These are phyloP conservation scores for Trichoderma sp. DNA, from an alignment of 2,329 filamentous ascomycete species.

Conservation along the genomic window DNA sequence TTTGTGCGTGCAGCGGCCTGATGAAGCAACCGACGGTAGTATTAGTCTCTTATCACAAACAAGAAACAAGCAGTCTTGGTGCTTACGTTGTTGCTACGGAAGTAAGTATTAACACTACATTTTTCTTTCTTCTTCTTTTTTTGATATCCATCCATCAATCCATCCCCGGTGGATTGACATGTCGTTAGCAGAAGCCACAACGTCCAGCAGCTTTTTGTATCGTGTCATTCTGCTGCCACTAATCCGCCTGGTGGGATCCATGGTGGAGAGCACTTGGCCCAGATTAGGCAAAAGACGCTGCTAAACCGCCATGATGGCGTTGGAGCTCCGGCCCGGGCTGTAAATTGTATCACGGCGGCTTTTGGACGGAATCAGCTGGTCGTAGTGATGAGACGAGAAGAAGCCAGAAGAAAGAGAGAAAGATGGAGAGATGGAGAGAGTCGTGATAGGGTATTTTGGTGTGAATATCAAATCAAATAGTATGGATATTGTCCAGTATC, in stretches of 20 bases:
- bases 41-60: no score
- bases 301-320: background rate
- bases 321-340: background rate
- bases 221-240: conserved; percentile 8
- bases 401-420: no score
- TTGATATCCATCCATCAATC: background rate
- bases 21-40: background rate
- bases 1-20: background rate
- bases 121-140: background rate
- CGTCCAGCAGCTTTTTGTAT: background rate
- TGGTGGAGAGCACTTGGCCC: conserved; percentile 14
- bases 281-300: conserved; percentile 16
- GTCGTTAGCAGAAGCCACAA: background rate
- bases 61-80: background rate
- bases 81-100: background rate
- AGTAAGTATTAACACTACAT: background rate
- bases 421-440: background rate
- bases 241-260: background rate
- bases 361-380: background rate
- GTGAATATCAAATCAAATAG: background rate
- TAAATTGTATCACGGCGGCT: background rate
- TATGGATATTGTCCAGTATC: background rate
- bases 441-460: no score
- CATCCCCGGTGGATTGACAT: background rate
- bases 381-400: no score